These are phyloP conservation scores for Vanrija sp. DNA, from an alignment of 1,284 basidiomycete genomes.

Conservation along the genomic window DNA sequence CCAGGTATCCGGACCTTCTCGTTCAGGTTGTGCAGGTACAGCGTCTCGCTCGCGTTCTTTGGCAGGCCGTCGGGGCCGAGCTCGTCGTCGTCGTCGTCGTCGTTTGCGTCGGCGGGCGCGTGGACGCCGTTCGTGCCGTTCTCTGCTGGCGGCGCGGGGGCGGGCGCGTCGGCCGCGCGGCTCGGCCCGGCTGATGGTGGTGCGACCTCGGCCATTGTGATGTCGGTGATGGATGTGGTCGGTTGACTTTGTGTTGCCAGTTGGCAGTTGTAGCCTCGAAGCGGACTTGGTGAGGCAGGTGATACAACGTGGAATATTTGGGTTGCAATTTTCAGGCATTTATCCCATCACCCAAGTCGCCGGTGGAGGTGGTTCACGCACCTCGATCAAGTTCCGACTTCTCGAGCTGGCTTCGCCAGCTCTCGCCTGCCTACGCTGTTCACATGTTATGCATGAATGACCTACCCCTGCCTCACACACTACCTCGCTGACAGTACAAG, in stretches of 20 bases:
- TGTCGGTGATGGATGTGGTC: background rate
- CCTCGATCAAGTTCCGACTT: too few relatives aligned
- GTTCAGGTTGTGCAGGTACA: conserved; percentile 97
- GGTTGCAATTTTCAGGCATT: background rate
- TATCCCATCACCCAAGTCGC: background rate
- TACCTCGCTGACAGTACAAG: too few relatives aligned
- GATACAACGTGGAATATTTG: background rate
- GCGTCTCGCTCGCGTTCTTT: conserved; percentile 65
- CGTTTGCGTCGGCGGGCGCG: conserved; percentile 1
- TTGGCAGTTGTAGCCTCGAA: background rate
- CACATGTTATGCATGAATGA: too few relatives aligned
- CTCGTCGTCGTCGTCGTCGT: conserved; percentile 19
- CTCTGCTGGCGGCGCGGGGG: background rate
- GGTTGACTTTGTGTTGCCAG: background rate
- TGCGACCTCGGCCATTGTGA: conserved; percentile 7
- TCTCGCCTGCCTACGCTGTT: too few relatives aligned
- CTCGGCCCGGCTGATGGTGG: conserved; percentile 14
- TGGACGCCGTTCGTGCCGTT: background rate
- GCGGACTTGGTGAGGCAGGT: background rate
- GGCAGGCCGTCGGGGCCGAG: conserved; percentile 37
- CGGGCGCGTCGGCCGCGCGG: background rate
- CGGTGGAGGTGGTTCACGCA: too few relatives aligned
- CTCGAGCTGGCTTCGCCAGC: too few relatives aligned
- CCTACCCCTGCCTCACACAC: too few relatives aligned
- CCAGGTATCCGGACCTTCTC: conserved; percentile 89